phyloP scores from a whole-genome alignment of 2,329 filamentous ascomycete genomes.

The Juglanconis sp. region DNA sequence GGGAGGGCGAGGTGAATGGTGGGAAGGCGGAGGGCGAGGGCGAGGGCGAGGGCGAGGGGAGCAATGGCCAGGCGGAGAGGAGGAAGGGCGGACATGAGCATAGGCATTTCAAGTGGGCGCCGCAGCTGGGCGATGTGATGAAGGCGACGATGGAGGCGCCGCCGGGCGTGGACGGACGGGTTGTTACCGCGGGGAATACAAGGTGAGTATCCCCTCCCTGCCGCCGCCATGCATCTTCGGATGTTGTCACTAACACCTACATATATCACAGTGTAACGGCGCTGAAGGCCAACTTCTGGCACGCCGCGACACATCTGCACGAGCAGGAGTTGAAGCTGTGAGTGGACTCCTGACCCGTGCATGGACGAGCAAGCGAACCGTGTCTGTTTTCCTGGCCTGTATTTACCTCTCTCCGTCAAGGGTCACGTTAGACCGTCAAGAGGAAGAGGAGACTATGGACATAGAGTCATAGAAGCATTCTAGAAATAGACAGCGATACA shows the following conservation, averaged over 20 bases:
- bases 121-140: constrained; percentile 81
- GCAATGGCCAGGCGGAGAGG: constrained; percentile 22
- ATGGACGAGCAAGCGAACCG: constrained; percentile 12
- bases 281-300: constrained; percentile 89
- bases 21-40: constrained; percentile 28
- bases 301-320: constrained; percentile 59
- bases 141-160: constrained; percentile 75
- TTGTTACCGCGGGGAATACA: constrained; percentile 80
- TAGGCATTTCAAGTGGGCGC: constrained; percentile 94
- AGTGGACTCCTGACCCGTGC: constrained; percentile 45
- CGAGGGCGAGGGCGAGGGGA: constrained; percentile 39
- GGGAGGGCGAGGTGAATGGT: constrained; percentile 53
- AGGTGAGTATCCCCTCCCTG: constrained; percentile 52
- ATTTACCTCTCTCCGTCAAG: neutral
- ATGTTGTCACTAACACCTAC: neutral
- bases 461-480: constrained; percentile 20
- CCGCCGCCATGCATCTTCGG: neutral
- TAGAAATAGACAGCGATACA: constrained; percentile 24
- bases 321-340: constrained; percentile 77
- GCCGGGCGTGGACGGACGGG: constrained; percentile 90
- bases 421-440: neutral
- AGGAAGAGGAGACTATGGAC: neutral
- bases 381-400: constrained; percentile 1
- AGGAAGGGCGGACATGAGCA: constrained; percentile 57
- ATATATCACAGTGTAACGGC: constrained; percentile 69